phyloP scores from a whole-genome alignment of 495 filamentous ascomycete species.

The Aspergillus biplanus region DNA sequence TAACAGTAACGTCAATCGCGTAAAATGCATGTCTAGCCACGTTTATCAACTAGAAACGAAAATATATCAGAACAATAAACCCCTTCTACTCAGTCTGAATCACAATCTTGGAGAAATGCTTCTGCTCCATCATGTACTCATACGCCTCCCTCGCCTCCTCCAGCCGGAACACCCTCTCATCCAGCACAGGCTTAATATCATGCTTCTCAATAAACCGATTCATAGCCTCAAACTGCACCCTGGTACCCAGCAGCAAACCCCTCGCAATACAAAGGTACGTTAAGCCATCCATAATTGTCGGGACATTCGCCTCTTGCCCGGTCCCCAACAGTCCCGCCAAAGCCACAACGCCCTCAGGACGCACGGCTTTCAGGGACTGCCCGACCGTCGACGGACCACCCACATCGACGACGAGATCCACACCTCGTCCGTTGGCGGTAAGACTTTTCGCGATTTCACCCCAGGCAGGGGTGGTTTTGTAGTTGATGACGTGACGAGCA shows the following conservation, averaged over 20 bases:
- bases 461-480: slow-evolving; percentile 62
- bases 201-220: slow-evolving; percentile 56
- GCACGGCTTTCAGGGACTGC: slow-evolving; percentile 62
- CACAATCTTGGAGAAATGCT: slow-evolving; percentile 70
- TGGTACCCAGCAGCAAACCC: slow-evolving; percentile 52
- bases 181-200: slow-evolving; percentile 60
- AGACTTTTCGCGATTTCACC: slow-evolving; percentile 64
- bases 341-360: slow-evolving; percentile 60
- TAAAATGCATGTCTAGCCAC: too few relatives aligned
- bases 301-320: slow-evolving; percentile 22
- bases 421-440: slow-evolving; percentile 57
- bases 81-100: slow-evolving; percentile 55
- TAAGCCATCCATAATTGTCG: slow-evolving; percentile 40
- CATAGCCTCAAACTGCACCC: slow-evolving; percentile 60
- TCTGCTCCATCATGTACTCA: slow-evolving; percentile 57
- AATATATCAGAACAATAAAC: not conserved
- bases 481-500: slow-evolving; percentile 60
- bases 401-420: slow-evolving; percentile 67
- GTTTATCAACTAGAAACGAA: not conserved
- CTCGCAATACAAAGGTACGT: slow-evolving; percentile 39
- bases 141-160: slow-evolving; percentile 51
- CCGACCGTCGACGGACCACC: slow-evolving; percentile 57
- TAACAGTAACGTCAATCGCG: too few relatives aligned
- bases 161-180: slow-evolving; percentile 56
- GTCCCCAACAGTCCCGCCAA: slow-evolving; percentile 56